These are phyloP conservation scores for Tetrapisispora arboricola DNA, from an alignment of 805 yeast genomes.

Conservation along the genomic window DNA sequence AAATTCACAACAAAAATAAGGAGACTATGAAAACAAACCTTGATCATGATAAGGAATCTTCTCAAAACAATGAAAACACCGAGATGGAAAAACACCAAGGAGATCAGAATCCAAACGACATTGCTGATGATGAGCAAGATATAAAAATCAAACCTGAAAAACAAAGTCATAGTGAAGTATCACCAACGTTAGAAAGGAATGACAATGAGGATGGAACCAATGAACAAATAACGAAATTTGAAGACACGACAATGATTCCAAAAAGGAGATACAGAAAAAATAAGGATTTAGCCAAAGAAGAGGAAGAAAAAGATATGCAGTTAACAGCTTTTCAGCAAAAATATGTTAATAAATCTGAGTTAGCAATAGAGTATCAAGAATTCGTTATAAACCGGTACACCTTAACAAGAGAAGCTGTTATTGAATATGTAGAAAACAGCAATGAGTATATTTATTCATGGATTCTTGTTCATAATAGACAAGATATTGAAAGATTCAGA, in stretches of 20 bases:
- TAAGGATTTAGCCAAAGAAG: slow-evolving; percentile 2
- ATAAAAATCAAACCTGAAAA: too few relatives aligned
- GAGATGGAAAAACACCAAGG: too few relatives aligned
- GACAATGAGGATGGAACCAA: background rate
- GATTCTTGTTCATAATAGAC: slow-evolving; percentile 25
- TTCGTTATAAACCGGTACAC: slow-evolving; percentile 62
- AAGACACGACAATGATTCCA: background rate
- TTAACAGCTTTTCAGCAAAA: slow-evolving; percentile 71
- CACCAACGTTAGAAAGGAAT: too few relatives aligned
- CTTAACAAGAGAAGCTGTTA: slow-evolving; percentile 66
- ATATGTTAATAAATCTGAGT: slow-evolving; percentile 55
- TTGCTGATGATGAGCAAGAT: too few relatives aligned
- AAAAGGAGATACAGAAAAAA: slow-evolving; percentile 1
- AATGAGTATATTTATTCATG: slow-evolving; percentile 25
- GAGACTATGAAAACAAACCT: too few relatives aligned
- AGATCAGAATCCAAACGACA: too few relatives aligned
- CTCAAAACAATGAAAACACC: too few relatives aligned
- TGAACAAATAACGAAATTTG: background rate
- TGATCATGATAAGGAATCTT: too few relatives aligned
- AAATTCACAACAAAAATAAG: too few relatives aligned
- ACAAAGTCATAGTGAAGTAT: too few relatives aligned
- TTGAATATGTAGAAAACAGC: slow-evolving; percentile 38
- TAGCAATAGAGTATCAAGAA: slow-evolving; percentile 80
- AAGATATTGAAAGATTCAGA: slow-evolving; percentile 18
- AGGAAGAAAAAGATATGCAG: slow-evolving; percentile 39